Evolutionary conservation across 2,329 filamentous ascomycete genomes (phyloP), one percentile per base, ranked within the genome.

Genomic region (Blastomyces percursus): DNA sequence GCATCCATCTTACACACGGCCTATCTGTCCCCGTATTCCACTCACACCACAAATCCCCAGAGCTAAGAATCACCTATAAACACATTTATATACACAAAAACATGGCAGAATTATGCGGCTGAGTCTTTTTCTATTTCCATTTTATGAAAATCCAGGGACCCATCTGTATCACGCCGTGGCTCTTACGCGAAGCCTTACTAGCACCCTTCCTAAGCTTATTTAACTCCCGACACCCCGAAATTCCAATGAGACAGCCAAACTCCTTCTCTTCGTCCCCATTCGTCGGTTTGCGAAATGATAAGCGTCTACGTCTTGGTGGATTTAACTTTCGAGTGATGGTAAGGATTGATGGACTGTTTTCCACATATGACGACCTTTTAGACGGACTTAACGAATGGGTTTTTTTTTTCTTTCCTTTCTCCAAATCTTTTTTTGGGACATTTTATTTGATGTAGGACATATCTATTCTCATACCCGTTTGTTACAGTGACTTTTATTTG

Each of bases 71-170:
- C 27, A 60, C 59, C 9, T n/a, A 21, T 51, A 52, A 38, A 52
- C 24, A 21, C 14, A n/a, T 48, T 27, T 19, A 38, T 35, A 56
- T 11, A 24, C 35, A 40, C 55, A 42, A 9, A 52, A 24, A 21
- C 46, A 54, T 61, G 50, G 52, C 27, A 61, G 48, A 61, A 54
- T 42, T 42, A 59, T 59, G 32, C 61, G 56, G 61, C 61, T 62
- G 61, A 62, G 61, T 62, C 55, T 62, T 62, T n/a, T 56, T 55
- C 56, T 35, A 54, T 61, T 61, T 61, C 40, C 35, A 46, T 56
- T 40, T 50, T 56, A 30, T 62, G 61, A 46, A 59, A 59, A 62
- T 59, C 32, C 61, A 62, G 61, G 61, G 56, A 62, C 50, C 46
- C 32, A 61, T 55, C 60, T 51, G 60, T 40, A 54, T 52, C 48